Percentiles rank a stretch among this genome's conserved stretches.
These are phyloP conservation scores for Simplicillium aogashimaense DNA, from an alignment of 2,329 filamentous ascomycete genomes.

Conservation along the genomic window DNA sequence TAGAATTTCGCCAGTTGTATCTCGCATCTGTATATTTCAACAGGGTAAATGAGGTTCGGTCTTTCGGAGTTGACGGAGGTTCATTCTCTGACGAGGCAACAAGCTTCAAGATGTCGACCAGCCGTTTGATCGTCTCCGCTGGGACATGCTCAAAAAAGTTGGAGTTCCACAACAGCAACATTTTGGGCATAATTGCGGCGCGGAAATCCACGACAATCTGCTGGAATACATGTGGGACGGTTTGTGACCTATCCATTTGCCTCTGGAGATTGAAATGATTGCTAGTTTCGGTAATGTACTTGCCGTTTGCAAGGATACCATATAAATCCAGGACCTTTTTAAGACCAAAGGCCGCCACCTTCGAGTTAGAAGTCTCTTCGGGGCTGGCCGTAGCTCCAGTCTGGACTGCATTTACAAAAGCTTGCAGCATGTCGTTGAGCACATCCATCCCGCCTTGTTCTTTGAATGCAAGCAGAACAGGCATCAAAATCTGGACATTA, in stretches of 20 bases:
- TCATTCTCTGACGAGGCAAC: conserved; percentile 74
- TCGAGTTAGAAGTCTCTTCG: conserved; percentile 34
- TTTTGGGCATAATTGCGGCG: conserved; percentile 65
- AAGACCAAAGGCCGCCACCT: conserved; percentile 48
- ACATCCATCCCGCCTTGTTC: conserved; percentile 65
- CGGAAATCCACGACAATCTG: conserved; percentile 85
- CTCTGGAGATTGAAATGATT: conserved; percentile 39
- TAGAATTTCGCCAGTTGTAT: conserved; percentile 35
- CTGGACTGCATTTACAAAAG: conserved; percentile 39
- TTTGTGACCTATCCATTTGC: conserved; percentile 30
- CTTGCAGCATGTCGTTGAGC: conserved; percentile 61
- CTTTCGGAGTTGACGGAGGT: conserved; percentile 47
- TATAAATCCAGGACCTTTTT: conserved; percentile 83
- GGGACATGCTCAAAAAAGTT: conserved; percentile 72
- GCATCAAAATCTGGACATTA: conserved; percentile 50
- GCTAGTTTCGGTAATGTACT: conserved; percentile 68
- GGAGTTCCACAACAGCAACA: conserved; percentile 77
- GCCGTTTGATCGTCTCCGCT: conserved; percentile 62
- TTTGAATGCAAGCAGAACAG: conserved; percentile 82
- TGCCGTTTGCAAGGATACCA: conserved; percentile 62
- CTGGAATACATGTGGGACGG: conserved; percentile 35
- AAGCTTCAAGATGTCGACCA: conserved; percentile 75
- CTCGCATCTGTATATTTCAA: conserved; percentile 32
- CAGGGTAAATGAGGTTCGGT: conserved; percentile 35
- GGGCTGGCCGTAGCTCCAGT: conserved; percentile 26